Conservation (phyloP, 345 rosid genomes). For the Bretschneidera sinensis region DNA sequence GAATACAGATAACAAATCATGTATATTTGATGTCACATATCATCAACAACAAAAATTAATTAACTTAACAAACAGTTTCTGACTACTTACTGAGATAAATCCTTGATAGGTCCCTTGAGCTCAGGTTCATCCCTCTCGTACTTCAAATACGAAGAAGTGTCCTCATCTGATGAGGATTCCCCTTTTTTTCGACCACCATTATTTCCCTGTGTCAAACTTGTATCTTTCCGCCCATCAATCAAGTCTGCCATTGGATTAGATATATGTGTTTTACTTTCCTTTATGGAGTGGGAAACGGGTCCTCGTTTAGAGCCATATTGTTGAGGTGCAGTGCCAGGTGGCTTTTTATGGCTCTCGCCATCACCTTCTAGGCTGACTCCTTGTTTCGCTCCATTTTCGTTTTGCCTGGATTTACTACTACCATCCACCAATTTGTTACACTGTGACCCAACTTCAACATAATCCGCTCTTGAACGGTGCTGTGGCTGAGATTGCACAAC, state of each 20-base stretch:
- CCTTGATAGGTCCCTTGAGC: constrained; percentile 68
- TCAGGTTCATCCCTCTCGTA: constrained; percentile 82
- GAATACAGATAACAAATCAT: not conserved
- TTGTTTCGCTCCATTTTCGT: constrained; percentile 35
- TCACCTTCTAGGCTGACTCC: constrained; percentile 53
- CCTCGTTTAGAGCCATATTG: constrained; percentile 55
- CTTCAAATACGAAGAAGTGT: constrained; percentile 56
- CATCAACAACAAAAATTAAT: not conserved
- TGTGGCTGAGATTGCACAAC: constrained; percentile 47
- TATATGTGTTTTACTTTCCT: constrained; percentile 46
- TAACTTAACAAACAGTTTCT: not conserved
- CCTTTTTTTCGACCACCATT: constrained; percentile 41
- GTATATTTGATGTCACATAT: constrained; percentile 8
- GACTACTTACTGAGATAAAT: constrained; percentile 68
- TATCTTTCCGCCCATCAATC: constrained; percentile 45
- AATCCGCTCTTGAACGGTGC: constrained; percentile 34
- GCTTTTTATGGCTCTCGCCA: constrained; percentile 63
- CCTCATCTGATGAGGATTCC: constrained; percentile 59
- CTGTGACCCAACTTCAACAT: constrained; percentile 42
- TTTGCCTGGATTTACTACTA: constrained; percentile 47
- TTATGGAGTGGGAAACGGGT: constrained; percentile 32
- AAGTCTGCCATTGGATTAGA: constrained; percentile 27
- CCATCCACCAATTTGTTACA: constrained; percentile 39
- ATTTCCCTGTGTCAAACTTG: constrained; percentile 32
- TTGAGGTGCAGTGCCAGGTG: constrained; percentile 28